Evolutionary conservation across 2,329 filamentous ascomycete genomes (phyloP), one percentile per base, ranked within the genome.

Genomic region (Pestalotiopsis sp.): DNA sequence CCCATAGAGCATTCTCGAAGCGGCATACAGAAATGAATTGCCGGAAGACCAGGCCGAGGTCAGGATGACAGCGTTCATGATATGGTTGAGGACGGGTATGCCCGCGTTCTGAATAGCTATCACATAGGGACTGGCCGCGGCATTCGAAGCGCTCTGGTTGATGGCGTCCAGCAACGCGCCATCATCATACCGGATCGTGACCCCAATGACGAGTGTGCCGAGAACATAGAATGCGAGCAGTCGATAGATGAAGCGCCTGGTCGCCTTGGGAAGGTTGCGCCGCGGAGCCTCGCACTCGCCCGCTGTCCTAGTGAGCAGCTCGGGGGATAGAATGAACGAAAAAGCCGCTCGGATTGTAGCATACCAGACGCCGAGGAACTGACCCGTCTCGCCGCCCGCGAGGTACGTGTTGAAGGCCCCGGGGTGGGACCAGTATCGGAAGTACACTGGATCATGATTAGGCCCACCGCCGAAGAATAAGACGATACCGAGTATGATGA

Each of bases 381-480:
- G 75, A 6, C 81, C 80, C 1, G 76, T n/a, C n/a, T n/a, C 45
- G 20, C 69, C 67, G 17, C 59, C 67, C 9, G 66, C n/a, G 23
- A 73, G 65, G 58, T 73, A 76, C 14, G 70, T 63, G 17, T 70
- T 71, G 41, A 70, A 70, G 2, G 79, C 73, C 12, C 78, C 79
- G 2, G 80, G 72, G 70, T 76, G 67, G 23, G 74, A 70, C 78
- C 78, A 80, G 65, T 80, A 77, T 36, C 70, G 70, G 70, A 86
- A 86, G 4, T 82, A 83, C 2, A 86, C 75, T 4, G 77, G 75
- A 17, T 82, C 78, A 57, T 80, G 77, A n/a, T 75, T 77, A 0
- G 84, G 84, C 0, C 80, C 82, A 20, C 84, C 84, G 13, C 84
- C 84, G 41, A 83, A 80, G 70, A 81, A 82, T 38, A 87, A 77